Percentiles rank a stretch among this genome's conserved stretches.
Conservation (phyloP, 371 early-diverging fungal genomes). For the Mortierella sp. region DNA sequence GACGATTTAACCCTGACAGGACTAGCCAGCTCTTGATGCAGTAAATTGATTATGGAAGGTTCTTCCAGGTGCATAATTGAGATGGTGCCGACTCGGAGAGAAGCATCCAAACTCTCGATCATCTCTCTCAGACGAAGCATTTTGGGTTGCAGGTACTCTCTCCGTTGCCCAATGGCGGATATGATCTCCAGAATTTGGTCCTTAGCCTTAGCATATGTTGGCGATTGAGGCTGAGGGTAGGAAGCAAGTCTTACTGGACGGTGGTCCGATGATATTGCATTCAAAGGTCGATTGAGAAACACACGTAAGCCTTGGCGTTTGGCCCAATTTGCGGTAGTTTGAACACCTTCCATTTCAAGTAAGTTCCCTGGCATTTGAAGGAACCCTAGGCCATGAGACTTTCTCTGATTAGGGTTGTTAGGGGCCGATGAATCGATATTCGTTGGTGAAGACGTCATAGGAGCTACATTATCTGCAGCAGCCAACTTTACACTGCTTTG, state of each 20-base stretch:
- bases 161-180: not conserved
- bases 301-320: slow-evolving; percentile 50
- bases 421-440: not conserved
- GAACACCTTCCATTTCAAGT: slow-evolving; percentile 50
- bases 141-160: slow-evolving; percentile 18
- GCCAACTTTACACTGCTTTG: not conserved
- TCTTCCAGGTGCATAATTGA: slow-evolving; percentile 40
- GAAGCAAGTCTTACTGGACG: slow-evolving; percentile 51
- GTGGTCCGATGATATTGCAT: slow-evolving; percentile 33
- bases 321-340: slow-evolving; percentile 55
- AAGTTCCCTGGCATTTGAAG: slow-evolving; percentile 57
- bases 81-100: slow-evolving; percentile 8
- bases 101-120: slow-evolving; percentile 20
- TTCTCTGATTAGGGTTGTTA: slow-evolving; percentile 9
- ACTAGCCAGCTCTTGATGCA: slow-evolving; percentile 29
- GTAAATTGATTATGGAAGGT: slow-evolving; percentile 9
- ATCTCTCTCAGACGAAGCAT: slow-evolving; percentile 27
- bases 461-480: not conserved
- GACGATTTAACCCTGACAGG: slow-evolving; percentile 15
- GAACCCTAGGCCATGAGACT: slow-evolving; percentile 45
- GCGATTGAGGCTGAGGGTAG: slow-evolving; percentile 37
- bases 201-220: slow-evolving; percentile 19
- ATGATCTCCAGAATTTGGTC: slow-evolving; percentile 10
- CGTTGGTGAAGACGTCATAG: not conserved
- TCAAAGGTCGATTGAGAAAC: slow-evolving; percentile 57